Evolutionary conservation across 441 rosid species (phyloP).

Genomic region (Adansonia gregorii): DNA sequence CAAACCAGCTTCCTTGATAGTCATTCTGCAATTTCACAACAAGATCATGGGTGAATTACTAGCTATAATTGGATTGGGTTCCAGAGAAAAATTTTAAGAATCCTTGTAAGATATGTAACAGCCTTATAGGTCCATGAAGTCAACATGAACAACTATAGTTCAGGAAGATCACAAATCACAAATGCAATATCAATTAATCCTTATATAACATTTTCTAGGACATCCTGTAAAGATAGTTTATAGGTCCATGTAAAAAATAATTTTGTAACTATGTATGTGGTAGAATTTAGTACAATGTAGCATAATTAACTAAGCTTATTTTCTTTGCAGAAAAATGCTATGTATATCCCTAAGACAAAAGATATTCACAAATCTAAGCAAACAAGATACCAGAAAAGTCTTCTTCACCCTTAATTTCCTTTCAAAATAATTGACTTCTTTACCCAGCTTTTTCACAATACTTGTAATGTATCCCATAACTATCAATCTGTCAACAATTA

Average conservation of each 20-base stretch:
- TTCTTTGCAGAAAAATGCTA: background rate
- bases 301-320: background rate
- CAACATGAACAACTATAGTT: background rate
- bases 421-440: background rate
- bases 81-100: background rate
- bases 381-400: background rate
- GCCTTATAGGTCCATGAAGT: background rate
- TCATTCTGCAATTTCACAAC: constrained; percentile 58
- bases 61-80: constrained; percentile 6
- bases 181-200: background rate
- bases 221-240: background rate
- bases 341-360: background rate
- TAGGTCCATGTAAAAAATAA: background rate
- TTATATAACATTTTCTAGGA: background rate
- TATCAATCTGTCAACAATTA: background rate
- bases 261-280: background rate
- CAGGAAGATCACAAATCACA: background rate
- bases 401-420: background rate
- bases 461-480: constrained; percentile 1
- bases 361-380: background rate
- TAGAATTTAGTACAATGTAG: background rate
- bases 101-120: background rate
- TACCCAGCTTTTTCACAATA: background rate
- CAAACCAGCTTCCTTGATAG: constrained; percentile 66
- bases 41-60: constrained; percentile 27